A percentile compares a stretch with the other conserved stretches of the same genome.
These are phyloP conservation scores for Begonia masoniana DNA, from an alignment of 306 rosid species.

Conservation along the genomic window DNA sequence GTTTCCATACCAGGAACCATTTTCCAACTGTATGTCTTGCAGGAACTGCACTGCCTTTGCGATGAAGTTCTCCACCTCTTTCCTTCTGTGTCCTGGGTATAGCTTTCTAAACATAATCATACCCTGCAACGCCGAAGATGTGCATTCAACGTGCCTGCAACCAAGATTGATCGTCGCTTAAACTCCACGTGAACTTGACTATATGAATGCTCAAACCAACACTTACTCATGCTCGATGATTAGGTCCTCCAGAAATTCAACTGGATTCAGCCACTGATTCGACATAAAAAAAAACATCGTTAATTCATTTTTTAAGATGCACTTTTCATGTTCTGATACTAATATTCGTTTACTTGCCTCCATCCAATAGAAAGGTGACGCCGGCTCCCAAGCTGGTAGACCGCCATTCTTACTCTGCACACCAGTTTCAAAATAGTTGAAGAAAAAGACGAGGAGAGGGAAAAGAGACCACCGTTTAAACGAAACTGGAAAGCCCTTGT, in stretches of 20 bases:
- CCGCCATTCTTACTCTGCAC: conserved; percentile 45
- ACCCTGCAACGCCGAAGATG: conserved; percentile 28
- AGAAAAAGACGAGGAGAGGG: no score
- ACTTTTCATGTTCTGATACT: no score
- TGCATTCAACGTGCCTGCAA: conserved; percentile 29
- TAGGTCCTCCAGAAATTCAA: conserved; percentile 26
- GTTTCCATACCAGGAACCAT: conserved; percentile 35
- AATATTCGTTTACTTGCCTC: conserved; percentile 3
- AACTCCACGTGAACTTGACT: no score
- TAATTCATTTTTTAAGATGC: background rate
- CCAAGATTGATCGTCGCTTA: no score
- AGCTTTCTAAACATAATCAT: conserved; percentile 21
- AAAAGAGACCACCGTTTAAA: no score
- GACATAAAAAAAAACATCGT: background rate
- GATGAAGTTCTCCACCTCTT: conserved; percentile 22
- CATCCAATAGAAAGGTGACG: conserved; percentile 18
- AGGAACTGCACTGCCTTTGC: conserved; percentile 21
- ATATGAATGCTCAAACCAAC: background rate
- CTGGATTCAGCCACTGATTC: conserved; percentile 30
- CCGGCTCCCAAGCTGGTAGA: conserved; percentile 45
- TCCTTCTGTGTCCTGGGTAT: conserved; percentile 24
- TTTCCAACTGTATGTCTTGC: conserved; percentile 22
- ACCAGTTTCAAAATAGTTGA: no score
- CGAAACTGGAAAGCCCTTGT: background rate
- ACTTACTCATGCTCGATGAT: conserved; percentile 29